Evolutionary conservation across 345 rosid genomes (phyloP).

Genomic region (Nasturtium officinale): DNA sequence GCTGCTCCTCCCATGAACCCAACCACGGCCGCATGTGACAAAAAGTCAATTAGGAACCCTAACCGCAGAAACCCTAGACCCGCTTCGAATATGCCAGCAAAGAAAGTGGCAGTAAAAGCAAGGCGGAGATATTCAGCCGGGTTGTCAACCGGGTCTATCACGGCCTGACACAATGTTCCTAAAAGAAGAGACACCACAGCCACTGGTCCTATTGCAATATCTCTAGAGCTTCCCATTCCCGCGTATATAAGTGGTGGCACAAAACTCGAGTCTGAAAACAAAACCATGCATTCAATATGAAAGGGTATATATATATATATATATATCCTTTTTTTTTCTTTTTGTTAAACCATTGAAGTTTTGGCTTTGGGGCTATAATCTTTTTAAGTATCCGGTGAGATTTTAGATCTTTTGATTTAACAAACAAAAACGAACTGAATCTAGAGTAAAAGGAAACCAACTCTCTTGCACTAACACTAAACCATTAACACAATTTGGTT

Average conservation of each 20-base stretch:
- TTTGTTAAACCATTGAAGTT: no score
- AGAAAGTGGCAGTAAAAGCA: conserved; percentile 91
- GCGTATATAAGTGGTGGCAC: conserved; percentile 92
- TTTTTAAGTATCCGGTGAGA: background rate
- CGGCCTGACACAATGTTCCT: conserved; percentile 71
- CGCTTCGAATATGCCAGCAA: conserved; percentile 79
- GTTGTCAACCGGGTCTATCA: conserved; percentile 56
- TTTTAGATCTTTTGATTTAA: no score
- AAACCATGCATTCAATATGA: conserved; percentile 22
- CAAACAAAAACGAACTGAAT: no score
- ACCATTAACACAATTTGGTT: no score
- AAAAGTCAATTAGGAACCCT: conserved; percentile 91
- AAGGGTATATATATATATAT: no score
- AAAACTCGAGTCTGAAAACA: conserved; percentile 70
- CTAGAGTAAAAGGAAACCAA: no score
- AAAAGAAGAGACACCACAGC: conserved; percentile 93
- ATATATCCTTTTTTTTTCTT: no score
- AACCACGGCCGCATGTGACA: conserved; percentile 93
- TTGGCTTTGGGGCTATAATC: no score
- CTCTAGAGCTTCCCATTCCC: conserved; percentile 96
- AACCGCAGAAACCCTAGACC: conserved; percentile 76
- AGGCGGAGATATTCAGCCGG: conserved; percentile 62
- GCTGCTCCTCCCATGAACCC: conserved; percentile 99
- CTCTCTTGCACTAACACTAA: no score
- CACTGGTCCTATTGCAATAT: conserved; percentile 96